phyloP scores from a whole-genome alignment of 2,329 filamentous ascomycete genomes.

The Macrophomina pseudophaseolina region DNA sequence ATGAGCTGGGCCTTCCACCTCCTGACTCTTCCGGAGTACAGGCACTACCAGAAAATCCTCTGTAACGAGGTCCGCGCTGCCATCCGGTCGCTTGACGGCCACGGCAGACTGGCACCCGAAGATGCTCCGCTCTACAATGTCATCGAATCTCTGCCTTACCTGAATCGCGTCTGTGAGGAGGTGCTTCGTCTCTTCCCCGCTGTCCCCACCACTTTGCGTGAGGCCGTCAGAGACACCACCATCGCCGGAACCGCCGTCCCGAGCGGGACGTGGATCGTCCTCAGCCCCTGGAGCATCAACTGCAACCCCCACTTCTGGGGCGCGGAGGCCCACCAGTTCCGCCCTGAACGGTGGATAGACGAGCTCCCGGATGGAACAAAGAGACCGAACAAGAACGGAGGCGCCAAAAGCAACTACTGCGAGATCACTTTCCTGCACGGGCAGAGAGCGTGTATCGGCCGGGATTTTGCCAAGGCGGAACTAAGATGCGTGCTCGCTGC shows the following conservation, averaged over 20 bases:
- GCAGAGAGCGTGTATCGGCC: slow-evolving; percentile 28
- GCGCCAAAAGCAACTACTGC: slow-evolving; percentile 34
- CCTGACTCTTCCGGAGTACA: slow-evolving; percentile 65
- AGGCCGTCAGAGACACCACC: background rate
- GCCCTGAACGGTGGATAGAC: slow-evolving; percentile 45
- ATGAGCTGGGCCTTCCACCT: slow-evolving; percentile 73
- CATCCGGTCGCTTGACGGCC: background rate
- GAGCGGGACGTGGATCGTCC: slow-evolving; percentile 36
- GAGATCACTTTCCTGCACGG: slow-evolving; percentile 41
- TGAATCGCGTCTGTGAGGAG: slow-evolving; percentile 48
- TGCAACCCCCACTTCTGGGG: slow-evolving; percentile 40
- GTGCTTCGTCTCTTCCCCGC: slow-evolving; percentile 48
- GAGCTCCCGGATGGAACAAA: slow-evolving; percentile 32
- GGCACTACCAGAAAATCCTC: slow-evolving; percentile 63
- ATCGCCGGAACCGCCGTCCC: slow-evolving; percentile 33
- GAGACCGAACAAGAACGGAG: slow-evolving; percentile 28
- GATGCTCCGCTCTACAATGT: slow-evolving; percentile 29
- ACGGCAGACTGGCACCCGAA: background rate
- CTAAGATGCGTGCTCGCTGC: slow-evolving; percentile 25
- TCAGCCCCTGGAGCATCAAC: slow-evolving; percentile 40
- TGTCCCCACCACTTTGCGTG: slow-evolving; percentile 41
- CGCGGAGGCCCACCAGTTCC: slow-evolving; percentile 37
- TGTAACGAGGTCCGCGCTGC: slow-evolving; percentile 65
- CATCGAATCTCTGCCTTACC: slow-evolving; percentile 40
- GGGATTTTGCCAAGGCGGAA: slow-evolving; percentile 28